Conservation (phyloP, 1,284 basidiomycete genomes). For the Taiwanofungus camphoratus region DNA sequence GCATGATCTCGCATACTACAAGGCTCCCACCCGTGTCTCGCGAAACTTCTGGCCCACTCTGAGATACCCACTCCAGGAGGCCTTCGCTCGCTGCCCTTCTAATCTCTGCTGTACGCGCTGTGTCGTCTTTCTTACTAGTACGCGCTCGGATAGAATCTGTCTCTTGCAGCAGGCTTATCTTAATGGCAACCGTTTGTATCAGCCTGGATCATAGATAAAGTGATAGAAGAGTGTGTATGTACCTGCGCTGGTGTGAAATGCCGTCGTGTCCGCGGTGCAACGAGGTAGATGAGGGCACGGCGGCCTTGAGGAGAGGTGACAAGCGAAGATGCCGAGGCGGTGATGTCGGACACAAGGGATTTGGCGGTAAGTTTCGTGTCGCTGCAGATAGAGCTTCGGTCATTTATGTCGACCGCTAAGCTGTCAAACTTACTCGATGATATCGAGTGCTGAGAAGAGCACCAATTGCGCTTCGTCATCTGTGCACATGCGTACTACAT, state of each 20-base stretch:
- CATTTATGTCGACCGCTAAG: neutral
- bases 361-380: slow-evolving; percentile 86
- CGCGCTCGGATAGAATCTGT: slow-evolving; percentile 58
- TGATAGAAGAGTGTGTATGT: neutral
- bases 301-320: slow-evolving; percentile 61
- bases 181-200: no score
- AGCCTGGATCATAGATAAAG: no score
- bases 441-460: slow-evolving; percentile 81
- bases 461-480: slow-evolving; percentile 87
- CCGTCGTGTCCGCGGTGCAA: slow-evolving; percentile 70
- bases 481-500: slow-evolving; percentile 77
- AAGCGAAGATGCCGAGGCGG: slow-evolving; percentile 47
- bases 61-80: slow-evolving; percentile 60
- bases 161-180: slow-evolving; percentile 62
- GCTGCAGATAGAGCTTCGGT: slow-evolving; percentile 32
- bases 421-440: slow-evolving; percentile 63
- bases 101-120: slow-evolving; percentile 61
- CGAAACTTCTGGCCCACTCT: slow-evolving; percentile 52
- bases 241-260: slow-evolving; percentile 73
- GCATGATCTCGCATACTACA: slow-evolving; percentile 74
- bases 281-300: slow-evolving; percentile 73
- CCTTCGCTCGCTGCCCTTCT: slow-evolving; percentile 63
- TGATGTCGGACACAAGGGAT: slow-evolving; percentile 65
- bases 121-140: slow-evolving; percentile 77
- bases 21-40: slow-evolving; percentile 76